Evolutionary conservation across 2,329 filamentous ascomycete genomes (phyloP).

Genomic region (Apiospora marii): DNA sequence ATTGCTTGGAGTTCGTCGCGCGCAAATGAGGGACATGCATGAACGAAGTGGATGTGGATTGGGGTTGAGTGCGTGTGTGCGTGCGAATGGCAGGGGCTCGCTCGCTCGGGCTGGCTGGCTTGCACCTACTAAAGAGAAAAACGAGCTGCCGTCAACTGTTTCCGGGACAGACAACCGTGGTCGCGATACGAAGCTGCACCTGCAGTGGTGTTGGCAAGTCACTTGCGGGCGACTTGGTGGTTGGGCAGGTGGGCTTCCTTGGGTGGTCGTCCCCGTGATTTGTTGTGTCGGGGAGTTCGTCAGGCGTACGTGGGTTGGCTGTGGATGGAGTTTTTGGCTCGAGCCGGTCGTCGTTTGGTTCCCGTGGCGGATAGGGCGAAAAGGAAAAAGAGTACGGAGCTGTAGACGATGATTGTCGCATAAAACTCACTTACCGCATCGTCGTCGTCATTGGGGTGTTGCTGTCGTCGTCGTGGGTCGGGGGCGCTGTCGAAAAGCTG

Average conservation of each 20-base stretch:
- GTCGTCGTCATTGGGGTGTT: background rate
- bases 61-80: background rate
- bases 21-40: slow-evolving; percentile 11
- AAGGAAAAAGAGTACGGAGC: background rate
- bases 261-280: slow-evolving; percentile 9
- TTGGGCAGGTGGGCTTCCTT: background rate
- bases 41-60: background rate
- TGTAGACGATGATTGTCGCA: background rate
- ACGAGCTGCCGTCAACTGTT: background rate
- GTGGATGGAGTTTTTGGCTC: background rate
- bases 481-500: slow-evolving; percentile 24
- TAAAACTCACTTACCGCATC: slow-evolving; percentile 19
- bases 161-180: background rate
- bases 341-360: background rate
- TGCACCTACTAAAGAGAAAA: slow-evolving; percentile 7
- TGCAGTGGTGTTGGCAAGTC: background rate
- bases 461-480: slow-evolving; percentile 23
- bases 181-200: slow-evolving; percentile 8
- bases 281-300: slow-evolving; percentile 10
- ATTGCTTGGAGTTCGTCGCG: background rate
- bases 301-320: background rate
- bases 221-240: background rate
- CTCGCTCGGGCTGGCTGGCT: background rate
- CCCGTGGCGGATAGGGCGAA: background rate
- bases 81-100: slow-evolving; percentile 1